A percentile compares a stretch with the other conserved stretches of the same genome.
Conservation (phyloP, 768 basidiomycete species). For the Boletus pseudo-olivaceus region DNA sequence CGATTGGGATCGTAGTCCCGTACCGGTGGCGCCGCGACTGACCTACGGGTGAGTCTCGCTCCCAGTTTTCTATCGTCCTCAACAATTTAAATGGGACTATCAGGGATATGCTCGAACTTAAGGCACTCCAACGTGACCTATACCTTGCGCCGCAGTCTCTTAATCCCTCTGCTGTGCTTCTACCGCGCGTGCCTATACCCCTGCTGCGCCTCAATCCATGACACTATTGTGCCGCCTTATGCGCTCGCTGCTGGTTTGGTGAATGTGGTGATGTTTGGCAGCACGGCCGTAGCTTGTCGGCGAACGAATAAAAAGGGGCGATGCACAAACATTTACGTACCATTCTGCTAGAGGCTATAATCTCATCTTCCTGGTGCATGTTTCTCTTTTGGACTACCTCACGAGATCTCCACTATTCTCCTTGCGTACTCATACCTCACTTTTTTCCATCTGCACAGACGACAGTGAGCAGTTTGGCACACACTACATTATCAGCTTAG, state of each 20-base stretch:
- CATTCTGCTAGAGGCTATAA: background rate
- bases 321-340: background rate
- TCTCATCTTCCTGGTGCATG: no score
- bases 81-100: background rate
- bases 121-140: constrained; percentile 62
- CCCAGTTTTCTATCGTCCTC: background rate
- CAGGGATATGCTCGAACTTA: constrained; percentile 66
- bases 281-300: background rate
- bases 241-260: background rate
- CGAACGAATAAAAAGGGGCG: background rate
- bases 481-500: background rate
- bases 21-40: constrained; percentile 57
- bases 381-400: background rate
- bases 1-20: constrained; percentile 78
- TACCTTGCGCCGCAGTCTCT: constrained; percentile 54
- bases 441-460: background rate
- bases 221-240: background rate
- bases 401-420: background rate
- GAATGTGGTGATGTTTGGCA: background rate
- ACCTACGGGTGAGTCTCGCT: constrained; percentile 59
- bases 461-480: background rate
- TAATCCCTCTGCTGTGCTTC: constrained; percentile 40
- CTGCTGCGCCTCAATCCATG: constrained; percentile 52
- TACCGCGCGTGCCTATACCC: constrained; percentile 56
- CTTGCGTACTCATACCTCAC: background rate